phyloP scores from a whole-genome alignment of 2,329 filamentous ascomycete genomes.

The Aspergillus pseudoglaucus region DNA sequence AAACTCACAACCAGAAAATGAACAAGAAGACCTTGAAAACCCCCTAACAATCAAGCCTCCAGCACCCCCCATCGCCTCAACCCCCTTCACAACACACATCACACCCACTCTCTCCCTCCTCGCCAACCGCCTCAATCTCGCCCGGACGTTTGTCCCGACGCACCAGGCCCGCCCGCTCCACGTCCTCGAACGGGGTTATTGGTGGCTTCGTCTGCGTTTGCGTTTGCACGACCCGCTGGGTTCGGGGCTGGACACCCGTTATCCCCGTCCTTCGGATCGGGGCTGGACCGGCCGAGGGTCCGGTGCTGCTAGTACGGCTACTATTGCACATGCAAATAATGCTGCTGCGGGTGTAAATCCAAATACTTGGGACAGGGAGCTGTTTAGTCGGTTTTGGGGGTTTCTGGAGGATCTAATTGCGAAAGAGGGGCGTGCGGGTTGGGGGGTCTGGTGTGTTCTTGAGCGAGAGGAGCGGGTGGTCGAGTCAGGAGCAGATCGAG shows the following conservation, averaged over 20 bases:
- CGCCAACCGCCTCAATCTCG: conserved; percentile 46
- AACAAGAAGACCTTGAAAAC: conserved; percentile 5
- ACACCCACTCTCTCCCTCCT: conserved; percentile 52
- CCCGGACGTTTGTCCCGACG: conserved; percentile 49
- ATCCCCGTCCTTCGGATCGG: too few relatives aligned
- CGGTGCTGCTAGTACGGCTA: not conserved
- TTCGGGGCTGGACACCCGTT: too few relatives aligned
- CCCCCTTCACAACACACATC: conserved; percentile 47
- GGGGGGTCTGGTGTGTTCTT: conserved; percentile 40
- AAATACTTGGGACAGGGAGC: conserved; percentile 24
- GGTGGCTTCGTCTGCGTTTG: conserved; percentile 60
- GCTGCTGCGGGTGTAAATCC: not conserved
- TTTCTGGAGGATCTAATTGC: conserved; percentile 33
- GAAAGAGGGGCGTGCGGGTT: conserved; percentile 36
- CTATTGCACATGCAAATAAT: not conserved
- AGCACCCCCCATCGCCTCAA: conserved; percentile 46
- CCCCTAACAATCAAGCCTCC: conserved; percentile 46
- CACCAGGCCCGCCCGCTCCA: conserved; percentile 45
- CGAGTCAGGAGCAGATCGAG: not conserved
- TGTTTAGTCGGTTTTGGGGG: conserved; percentile 38
- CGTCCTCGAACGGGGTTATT: conserved; percentile 68
- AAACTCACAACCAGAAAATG: not conserved
- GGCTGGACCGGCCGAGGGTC: not conserved
- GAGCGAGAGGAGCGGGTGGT: conserved; percentile 10
- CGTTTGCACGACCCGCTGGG: conserved; percentile 45